Evolutionary conservation across 1,139 yeast species (phyloP).

Genomic region (Magnusiomyces magnusii): DNA sequence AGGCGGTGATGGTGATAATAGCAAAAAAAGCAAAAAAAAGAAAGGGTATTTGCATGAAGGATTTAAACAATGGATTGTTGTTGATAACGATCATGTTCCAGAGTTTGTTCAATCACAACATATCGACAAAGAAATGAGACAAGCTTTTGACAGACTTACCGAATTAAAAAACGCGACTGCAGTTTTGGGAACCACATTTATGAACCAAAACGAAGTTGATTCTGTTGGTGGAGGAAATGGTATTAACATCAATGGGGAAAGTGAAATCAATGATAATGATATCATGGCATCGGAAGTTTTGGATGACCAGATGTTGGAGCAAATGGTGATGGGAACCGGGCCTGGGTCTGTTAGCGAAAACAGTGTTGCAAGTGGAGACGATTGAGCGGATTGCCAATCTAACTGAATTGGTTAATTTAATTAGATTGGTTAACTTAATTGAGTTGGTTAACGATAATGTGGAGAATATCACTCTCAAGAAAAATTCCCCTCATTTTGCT

Average conservation of each 20-base stretch:
- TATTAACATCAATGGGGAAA: too few relatives aligned
- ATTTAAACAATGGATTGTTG: neutral
- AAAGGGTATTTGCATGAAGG: neutral
- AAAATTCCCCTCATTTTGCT: too few relatives aligned
- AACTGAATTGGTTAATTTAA: neutral
- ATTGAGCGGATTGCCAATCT: neutral
- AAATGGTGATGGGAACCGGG: neutral
- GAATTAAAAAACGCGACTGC: constrained; percentile 1
- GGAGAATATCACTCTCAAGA: too few relatives aligned
- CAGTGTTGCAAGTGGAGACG: neutral
- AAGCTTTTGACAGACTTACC: neutral
- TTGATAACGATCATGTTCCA: neutral
- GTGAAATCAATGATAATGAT: too few relatives aligned
- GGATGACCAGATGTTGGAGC: neutral
- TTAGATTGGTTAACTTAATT: neutral
- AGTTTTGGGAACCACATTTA: neutral
- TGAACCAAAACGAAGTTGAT: neutral
- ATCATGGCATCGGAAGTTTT: neutral
- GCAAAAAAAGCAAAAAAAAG: neutral
- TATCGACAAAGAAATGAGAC: neutral
- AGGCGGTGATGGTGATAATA: neutral
- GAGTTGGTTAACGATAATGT: too few relatives aligned
- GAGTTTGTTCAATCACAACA: neutral
- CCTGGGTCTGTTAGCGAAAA: neutral
- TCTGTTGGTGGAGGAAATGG: too few relatives aligned